Evolutionary conservation across 129 eudicot species (phyloP), one percentile per base, ranked within the genome.

Genomic region (Pittosporum tobira): DNA sequence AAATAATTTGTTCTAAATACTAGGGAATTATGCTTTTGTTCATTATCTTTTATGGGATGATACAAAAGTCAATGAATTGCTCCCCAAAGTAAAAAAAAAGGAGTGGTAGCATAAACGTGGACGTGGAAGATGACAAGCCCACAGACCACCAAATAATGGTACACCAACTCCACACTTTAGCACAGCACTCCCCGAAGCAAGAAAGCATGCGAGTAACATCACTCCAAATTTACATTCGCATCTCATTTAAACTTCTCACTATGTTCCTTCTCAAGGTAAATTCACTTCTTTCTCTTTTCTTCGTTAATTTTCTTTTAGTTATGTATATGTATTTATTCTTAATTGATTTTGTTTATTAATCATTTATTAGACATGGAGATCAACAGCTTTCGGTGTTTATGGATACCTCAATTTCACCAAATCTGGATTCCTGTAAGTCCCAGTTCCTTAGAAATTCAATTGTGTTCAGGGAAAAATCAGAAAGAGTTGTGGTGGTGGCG

Each of bases 361-460:
- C 3, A 43, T 65, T 25, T 22, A 18, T 70, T 4, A 88, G 95
- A 70, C 95, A 61, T 91, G 98, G 98, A 66, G 96, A 81, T n/a
- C 90, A 69, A 52, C 85, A 18, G 77, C 98, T 34, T 91, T 91
- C 69, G 96, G 94, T 25, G 22, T 79, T 24, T 86, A 83, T 78
- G 98, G 98, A 3, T 91, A 83, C 81, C 75, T 76, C 59, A 91
- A 91, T 75, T 91, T 91, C 81, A 91, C 98, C 64, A 91, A 86
- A 59, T 73, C 89, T 46, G 95, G 76, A 18, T 91, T 70, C 61
- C 10, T 78, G 98, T 87, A 46, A 78, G 98, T 70, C 64, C 56
- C 64, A 9, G 31, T 26, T 48, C 59, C 15, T 65, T 2, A 14
- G 15, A 34, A 34, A 15, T 52, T 2, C 9, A 53, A 29, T 22